A percentile compares a stretch with the other conserved stretches of the same genome.
phyloP scores from a whole-genome alignment of 2,329 filamentous ascomycete genomes.

The Elsinoe arachidis region DNA sequence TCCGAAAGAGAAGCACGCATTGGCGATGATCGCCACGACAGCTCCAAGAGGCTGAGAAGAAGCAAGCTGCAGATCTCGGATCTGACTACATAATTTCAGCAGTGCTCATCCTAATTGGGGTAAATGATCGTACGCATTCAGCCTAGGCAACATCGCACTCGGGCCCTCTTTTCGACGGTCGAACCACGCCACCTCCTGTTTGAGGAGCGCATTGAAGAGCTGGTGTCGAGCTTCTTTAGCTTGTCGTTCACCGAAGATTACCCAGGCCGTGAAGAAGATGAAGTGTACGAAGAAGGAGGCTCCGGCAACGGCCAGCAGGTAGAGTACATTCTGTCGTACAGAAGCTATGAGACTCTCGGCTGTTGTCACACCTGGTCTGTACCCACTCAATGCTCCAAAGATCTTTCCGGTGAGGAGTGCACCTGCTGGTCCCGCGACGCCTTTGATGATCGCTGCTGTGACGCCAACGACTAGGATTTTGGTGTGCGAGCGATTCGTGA shows the following conservation, averaged over 20 bases:
- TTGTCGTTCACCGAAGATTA: conserved; percentile 73
- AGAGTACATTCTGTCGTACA: conserved; percentile 53
- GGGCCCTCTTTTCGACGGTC: conserved; percentile 65
- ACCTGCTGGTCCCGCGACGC: conserved; percentile 55
- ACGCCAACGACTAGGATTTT: conserved; percentile 48
- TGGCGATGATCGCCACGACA: conserved; percentile 55
- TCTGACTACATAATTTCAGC: conserved; percentile 51
- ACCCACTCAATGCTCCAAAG: conserved; percentile 62
- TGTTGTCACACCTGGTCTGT: conserved; percentile 48
- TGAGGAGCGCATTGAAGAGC: conserved; percentile 61
- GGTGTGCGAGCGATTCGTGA: conserved; percentile 56
- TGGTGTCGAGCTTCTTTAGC: conserved; percentile 55
- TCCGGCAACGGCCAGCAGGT: conserved; percentile 54
- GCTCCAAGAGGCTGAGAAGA: conserved; percentile 73
- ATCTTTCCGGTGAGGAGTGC: conserved; percentile 65
- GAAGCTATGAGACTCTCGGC: conserved; percentile 45
- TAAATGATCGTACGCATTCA: conserved; percentile 57
- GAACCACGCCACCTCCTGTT: conserved; percentile 73
- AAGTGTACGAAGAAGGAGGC: conserved; percentile 60
- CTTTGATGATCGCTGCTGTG: conserved; percentile 49
- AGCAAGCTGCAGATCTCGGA: conserved; percentile 70
- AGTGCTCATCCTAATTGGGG: background rate
- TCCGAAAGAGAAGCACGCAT: conserved; percentile 54
- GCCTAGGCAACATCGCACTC: conserved; percentile 58
- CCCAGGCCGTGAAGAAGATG: conserved; percentile 60